Base-by-base conservation (phyloP, 495 filamentous ascomycete species). In the Extremus antarcticus region DNA sequence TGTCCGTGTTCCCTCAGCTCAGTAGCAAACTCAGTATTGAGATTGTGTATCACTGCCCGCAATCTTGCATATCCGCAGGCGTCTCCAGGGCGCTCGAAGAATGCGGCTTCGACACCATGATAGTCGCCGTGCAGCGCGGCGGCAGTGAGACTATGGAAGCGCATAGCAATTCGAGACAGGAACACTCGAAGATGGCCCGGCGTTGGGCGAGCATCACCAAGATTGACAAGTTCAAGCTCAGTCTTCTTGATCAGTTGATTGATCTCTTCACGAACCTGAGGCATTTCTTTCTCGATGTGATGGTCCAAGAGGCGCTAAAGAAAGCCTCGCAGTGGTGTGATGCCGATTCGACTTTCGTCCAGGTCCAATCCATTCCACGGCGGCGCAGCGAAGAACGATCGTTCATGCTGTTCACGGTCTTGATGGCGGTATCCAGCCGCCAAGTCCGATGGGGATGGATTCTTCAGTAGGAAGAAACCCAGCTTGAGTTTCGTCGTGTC, bases 21-120 rank as follows among this genome's bases (percentile, higher is more conserved):
- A 10, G 75, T 66, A 0, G 76, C 73, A 51, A 87, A 87, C 0
- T 69, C 65, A 15, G 66, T 66, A 53, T 78, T 79, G 20, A 77
- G 57, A 32, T 80, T 76, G 38, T 84, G 79, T 21, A 84, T 65
- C 1, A 80, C 63, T 0, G 84, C 81, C 9, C 84, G 75, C 9
- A 87, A 67, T 4, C 79, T 75, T 54, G 78, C 17, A 21, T 48
- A 48, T 9, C 9, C 3, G 13, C 23, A 17, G 3, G 1, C 1
- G 1, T 43, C 45, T 9, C 8, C 17, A 19, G 45, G 2, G 17
- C 9, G 3, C 16, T 43, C 32, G 20, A 60, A 60, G 52, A 60
- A 60, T 1, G 25, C 1, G 4, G 57, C 4, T 16, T 55, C 43
- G 7, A 38, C 16, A 1, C 7, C 25, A 17, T 56, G 53, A 35